Evolutionary conservation across 345 rosid species (phyloP).

Genomic region (Camelina sativa): DNA sequence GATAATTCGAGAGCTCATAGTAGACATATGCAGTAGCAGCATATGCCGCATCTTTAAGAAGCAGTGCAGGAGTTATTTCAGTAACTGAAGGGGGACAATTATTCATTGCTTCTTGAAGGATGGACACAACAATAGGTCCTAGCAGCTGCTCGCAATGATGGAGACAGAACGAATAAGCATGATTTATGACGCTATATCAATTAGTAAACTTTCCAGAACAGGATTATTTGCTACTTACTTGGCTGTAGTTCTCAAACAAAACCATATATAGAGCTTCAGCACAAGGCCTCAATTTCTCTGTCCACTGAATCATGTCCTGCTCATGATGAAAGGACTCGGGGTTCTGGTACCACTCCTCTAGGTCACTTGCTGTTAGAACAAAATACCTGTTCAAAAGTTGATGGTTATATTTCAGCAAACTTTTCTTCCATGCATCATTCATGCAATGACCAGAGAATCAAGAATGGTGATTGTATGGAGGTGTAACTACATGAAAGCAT

Average conservation of each 20-base stretch:
- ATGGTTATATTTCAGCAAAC: constrained; percentile 40
- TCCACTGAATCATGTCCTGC: constrained; percentile 99
- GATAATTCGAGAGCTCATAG: constrained; percentile 95
- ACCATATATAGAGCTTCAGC: constrained; percentile 98
- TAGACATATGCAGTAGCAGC: constrained; percentile 98
- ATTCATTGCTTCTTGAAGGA: constrained; percentile 95
- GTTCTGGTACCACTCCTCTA: constrained; percentile 91
- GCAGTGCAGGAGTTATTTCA: constrained; percentile 83
- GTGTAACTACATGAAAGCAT: constrained; percentile 22
- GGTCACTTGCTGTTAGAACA: constrained; percentile 81
- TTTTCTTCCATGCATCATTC: constrained; percentile 23
- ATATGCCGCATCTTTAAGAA: constrained; percentile 96
- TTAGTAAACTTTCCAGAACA: constrained; percentile 19
- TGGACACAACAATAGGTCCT: constrained; percentile 90
- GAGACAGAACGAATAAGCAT: constrained; percentile 35
- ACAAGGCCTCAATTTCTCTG: constrained; percentile 95
- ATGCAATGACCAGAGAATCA: constrained; percentile 4
- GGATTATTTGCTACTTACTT: constrained; percentile 62
- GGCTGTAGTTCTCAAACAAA: constrained; percentile 92
- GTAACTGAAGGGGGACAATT: constrained; percentile 80
- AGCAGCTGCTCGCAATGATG: constrained; percentile 60
- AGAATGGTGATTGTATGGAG: constrained; percentile 21
- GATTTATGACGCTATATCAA: constrained; percentile 7
- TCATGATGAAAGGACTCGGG: constrained; percentile 98
- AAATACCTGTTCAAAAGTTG: constrained; percentile 72